Evolutionary conservation across 164 flowering plant genomes (phyloP), one percentile per base, ranked within the genome.

Genomic region (Dillenia turbinata): DNA sequence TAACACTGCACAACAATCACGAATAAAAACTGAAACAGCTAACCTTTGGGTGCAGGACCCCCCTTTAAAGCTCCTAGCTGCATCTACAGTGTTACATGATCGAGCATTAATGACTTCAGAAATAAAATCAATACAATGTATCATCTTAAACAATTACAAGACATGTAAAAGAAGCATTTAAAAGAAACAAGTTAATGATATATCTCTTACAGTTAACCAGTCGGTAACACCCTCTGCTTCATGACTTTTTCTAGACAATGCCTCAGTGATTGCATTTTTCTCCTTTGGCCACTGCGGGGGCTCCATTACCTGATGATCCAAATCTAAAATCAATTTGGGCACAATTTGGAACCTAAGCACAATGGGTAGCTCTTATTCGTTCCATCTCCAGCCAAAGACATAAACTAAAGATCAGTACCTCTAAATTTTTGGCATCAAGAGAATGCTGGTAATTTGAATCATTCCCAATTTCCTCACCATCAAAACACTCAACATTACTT

Each of bases 1-100:
- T 33, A 33, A 33, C 40, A 33, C 40, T 33, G 40, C 7, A 33
- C 40, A 33, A 33, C 40, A 33, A 33, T 33, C 40, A 33, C 40
- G 7, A 33, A 33, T 33, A 33, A 33, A 33, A 33, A 33, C 40
- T 33, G 40, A 4, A 33, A 33, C 5, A 45, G 67, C 81, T 75
- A 52, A 82, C 87, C 90, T 81, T 73, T 71, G 50, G 73, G 54
- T 15, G 16, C 48, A 53, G 62, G 44, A 45, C 70, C 74, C 49
- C 54, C 66, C 44, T 61, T 68, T 53, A 60, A 66, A 57, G 73
- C 79, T 59, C 70, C 71, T 66, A 68, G 52, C 90, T 85, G 86
- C 75, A 69, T 57, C 50, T 49, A 46, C 14, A 49, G 67, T n/a
- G 40, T 33, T 33, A 26, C 40, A 33, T 33, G 40, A 33, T 33